phyloP scores from a whole-genome alignment of 2,329 filamentous ascomycete genomes.

The Arachnomyces sp. region DNA sequence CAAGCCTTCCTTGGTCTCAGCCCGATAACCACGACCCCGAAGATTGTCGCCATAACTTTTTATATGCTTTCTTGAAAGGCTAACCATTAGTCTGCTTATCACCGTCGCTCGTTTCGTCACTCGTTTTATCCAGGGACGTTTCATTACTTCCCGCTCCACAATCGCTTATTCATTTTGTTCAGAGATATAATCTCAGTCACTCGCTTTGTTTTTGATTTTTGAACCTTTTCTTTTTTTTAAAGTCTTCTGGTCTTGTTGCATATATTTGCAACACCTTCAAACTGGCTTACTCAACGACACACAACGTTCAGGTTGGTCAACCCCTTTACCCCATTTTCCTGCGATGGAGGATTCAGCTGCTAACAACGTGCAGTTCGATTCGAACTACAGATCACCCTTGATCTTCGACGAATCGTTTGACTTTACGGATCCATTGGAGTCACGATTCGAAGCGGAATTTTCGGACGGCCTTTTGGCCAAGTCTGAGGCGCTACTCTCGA shows the following conservation, averaged over 20 bases:
- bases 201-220: constrained; percentile 30
- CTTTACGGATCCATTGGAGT: constrained; percentile 38
- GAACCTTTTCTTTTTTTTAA: constrained; percentile 3
- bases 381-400: constrained; percentile 38
- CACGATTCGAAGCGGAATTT: constrained; percentile 35
- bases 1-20: constrained; percentile 14
- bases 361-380: constrained; percentile 26
- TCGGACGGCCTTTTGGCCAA: constrained; percentile 47
- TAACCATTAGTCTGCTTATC: constrained; percentile 16
- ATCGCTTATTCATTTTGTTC: constrained; percentile 24
- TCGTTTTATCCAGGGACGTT: constrained; percentile 37
- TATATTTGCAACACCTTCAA: constrained; percentile 39
- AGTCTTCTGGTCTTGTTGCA: constrained; percentile 34
- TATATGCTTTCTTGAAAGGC: constrained; percentile 24
- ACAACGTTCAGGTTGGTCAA: constrained; percentile 37
- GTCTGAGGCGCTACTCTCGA: constrained; percentile 59
- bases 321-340: constrained; percentile 3
- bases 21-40: constrained; percentile 18
- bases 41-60: constrained; percentile 28
- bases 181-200: constrained; percentile 36
- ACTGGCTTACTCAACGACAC: constrained; percentile 41
- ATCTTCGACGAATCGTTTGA: constrained; percentile 41
- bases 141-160: constrained; percentile 21
- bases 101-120: constrained; percentile 25
- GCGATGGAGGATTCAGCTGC: constrained; percentile 7